Evolutionary conservation across 75 land plant species (phyloP).

Genomic region (Isoetes taiwanensis): DNA sequence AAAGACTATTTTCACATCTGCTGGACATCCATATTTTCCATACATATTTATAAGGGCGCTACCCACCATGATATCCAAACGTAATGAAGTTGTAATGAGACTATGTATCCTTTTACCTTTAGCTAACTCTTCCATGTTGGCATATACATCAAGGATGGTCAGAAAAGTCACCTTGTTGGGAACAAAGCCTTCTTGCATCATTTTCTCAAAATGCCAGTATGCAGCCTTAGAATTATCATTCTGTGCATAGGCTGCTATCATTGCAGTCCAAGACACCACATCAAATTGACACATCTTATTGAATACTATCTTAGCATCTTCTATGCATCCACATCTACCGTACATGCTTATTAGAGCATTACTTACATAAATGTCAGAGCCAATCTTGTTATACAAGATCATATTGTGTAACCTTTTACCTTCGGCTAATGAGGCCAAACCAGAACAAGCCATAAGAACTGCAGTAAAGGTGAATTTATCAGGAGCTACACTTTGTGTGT

Average conservation of each 20-base stretch:
- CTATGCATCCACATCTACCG: slow-evolving; percentile 44
- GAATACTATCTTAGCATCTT: slow-evolving; percentile 14
- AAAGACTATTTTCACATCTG: too few relatives aligned
- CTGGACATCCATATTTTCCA: too few relatives aligned
- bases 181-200: slow-evolving; percentile 31
- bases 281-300: slow-evolving; percentile 1
- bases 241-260: slow-evolving; percentile 26
- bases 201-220: slow-evolving; percentile 39
- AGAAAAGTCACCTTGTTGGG: slow-evolving; percentile 24
- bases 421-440: slow-evolving; percentile 37
- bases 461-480: slow-evolving; percentile 41
- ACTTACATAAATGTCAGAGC: slow-evolving; percentile 38
- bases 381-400: slow-evolving; percentile 30
- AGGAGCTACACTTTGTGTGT: slow-evolving; percentile 22
- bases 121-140: not conserved
- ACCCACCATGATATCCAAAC: too few relatives aligned
- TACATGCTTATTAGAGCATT: slow-evolving; percentile 60
- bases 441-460: slow-evolving; percentile 33
- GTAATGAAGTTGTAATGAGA: too few relatives aligned
- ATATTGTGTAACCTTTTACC: slow-evolving; percentile 58
- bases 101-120: slow-evolving; percentile 12
- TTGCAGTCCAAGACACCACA: slow-evolving; percentile 18
- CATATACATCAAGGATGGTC: slow-evolving; percentile 1
- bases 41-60: too few relatives aligned
- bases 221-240: slow-evolving; percentile 35